phyloP scores from a whole-genome alignment of 2,329 filamentous ascomycete species.

The Biscogniauxia sp. region DNA sequence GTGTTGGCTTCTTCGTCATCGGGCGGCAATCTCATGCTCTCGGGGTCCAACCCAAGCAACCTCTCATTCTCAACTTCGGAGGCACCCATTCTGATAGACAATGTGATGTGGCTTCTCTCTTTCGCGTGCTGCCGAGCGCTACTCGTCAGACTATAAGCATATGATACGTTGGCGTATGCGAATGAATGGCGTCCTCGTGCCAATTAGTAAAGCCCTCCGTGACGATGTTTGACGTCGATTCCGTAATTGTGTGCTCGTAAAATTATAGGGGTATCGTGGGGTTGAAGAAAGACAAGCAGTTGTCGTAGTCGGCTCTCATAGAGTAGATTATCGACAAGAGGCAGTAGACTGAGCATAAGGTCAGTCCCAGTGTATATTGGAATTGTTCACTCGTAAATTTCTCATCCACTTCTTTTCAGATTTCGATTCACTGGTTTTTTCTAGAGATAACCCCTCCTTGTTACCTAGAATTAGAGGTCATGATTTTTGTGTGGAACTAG shows the following conservation, averaged over 20 bases:
- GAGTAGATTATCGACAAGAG: slow-evolving; percentile 13
- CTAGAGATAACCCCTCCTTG: slow-evolving; percentile 31
- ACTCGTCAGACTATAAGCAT: slow-evolving; percentile 45
- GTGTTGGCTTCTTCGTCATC: slow-evolving; percentile 25
- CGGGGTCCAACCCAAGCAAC: slow-evolving; percentile 41
- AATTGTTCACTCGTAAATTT: slow-evolving; percentile 38
- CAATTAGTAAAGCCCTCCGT: not conserved
- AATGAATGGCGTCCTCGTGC: slow-evolving; percentile 24
- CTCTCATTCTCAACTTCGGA: slow-evolving; percentile 41
- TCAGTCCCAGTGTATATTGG: slow-evolving; percentile 2
- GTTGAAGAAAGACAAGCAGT: slow-evolving; percentile 10
- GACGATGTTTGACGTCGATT: no score
- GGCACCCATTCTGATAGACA: slow-evolving; percentile 42
- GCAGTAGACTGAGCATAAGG: slow-evolving; percentile 13
- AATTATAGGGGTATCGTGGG: slow-evolving; percentile 9
- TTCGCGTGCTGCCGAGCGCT: slow-evolving; percentile 12
- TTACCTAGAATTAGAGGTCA: slow-evolving; percentile 51
- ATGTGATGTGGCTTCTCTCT: slow-evolving; percentile 43
- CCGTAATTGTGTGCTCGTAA: slow-evolving; percentile 13
- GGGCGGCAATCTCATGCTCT: slow-evolving; percentile 44
- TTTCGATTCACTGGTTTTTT: slow-evolving; percentile 39
- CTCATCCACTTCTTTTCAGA: slow-evolving; percentile 36
- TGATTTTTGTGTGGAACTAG: slow-evolving; percentile 44
- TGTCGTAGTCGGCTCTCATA: slow-evolving; percentile 13
- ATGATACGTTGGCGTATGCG: slow-evolving; percentile 43